phyloP scores from a whole-genome alignment of 768 basidiomycete genomes.

The Suillus clintonianus region DNA sequence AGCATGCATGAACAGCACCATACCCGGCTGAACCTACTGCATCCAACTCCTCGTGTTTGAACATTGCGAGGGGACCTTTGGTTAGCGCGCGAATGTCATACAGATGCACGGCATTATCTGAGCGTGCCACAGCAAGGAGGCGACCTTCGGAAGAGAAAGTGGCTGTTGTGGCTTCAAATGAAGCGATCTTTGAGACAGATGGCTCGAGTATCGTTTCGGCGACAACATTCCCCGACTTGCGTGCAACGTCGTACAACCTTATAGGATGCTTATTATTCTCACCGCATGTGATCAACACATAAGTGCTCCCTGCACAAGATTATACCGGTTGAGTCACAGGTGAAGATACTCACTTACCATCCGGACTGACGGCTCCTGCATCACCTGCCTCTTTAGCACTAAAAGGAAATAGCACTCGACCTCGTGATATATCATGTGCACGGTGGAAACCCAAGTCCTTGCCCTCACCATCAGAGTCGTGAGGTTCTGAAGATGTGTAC shows the following conservation, averaged over 20 bases:
- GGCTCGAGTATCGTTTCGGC: slow-evolving; percentile 35
- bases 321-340: not conserved
- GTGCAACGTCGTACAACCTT: slow-evolving; percentile 54
- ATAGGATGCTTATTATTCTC: slow-evolving; percentile 34
- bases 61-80: slow-evolving; percentile 47
- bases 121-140: slow-evolving; percentile 60
- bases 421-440: slow-evolving; percentile 44
- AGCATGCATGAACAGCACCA: slow-evolving; percentile 54
- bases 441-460: slow-evolving; percentile 46
- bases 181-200: slow-evolving; percentile 12
- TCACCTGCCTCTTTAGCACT: slow-evolving; percentile 57
- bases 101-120: slow-evolving; percentile 58
- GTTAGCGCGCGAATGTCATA: slow-evolving; percentile 62
- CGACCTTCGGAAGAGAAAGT: slow-evolving; percentile 62
- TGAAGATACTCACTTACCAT: slow-evolving; percentile 36
- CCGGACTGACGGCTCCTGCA: slow-evolving; percentile 44
- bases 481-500: slow-evolving; percentile 61
- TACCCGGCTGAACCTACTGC: slow-evolving; percentile 32
- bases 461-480: not conserved
- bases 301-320: slow-evolving; percentile 15
- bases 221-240: slow-evolving; percentile 28
- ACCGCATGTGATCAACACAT: slow-evolving; percentile 35
- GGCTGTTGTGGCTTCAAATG: slow-evolving; percentile 48
- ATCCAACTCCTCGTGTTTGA: slow-evolving; percentile 46
- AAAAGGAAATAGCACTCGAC: slow-evolving; percentile 33